Evolutionary conservation across 2,329 filamentous ascomycete species (phyloP), one percentile per base, ranked within the genome.

Genomic region (Alternaria postmessia): DNA sequence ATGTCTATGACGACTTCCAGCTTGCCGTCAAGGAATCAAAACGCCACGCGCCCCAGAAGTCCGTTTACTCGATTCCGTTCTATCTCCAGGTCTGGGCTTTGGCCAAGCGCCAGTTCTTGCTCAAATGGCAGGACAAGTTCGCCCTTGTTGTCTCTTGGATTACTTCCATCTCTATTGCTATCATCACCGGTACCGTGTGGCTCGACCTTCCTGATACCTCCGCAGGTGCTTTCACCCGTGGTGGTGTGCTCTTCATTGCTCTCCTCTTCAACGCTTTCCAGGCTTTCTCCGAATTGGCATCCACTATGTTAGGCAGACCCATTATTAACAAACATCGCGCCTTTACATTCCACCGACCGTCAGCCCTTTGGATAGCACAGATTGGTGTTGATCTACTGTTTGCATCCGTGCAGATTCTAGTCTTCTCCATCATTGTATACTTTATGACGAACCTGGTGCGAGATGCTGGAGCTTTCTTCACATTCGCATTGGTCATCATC

Each of bases 251-350:
- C 51, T 96, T 96, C 80, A 88, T 93, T 54, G 83, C 90, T 22
- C 85, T 96, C 2, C 80, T 96, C 5, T 94, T 94, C 84, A 94
- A 94, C 75, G 90, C 91, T n/a, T 94, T 96, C 78, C 89, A 93
- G 72, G 91, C 92, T 24, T 94, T 95, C 73, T 87, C 89, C 0
- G 92, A 96, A 76, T 80, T 96, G 0, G 90, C 85, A 0, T 84
- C 85, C 11, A 91, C 90, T 2, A 94, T 95, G 91, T 80, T 89
- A 16, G 91, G 90, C 1, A 85, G 93, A 8, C 85, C 89, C 0
- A 91, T 96, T 38, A 86, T 96, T 61, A 92, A 93, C 75, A 96
- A 95, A 75, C 93, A 96, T 77, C 88, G 90, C 58, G 89, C 91
- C 0, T 96, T 92, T 68, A 90, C 92, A 0, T 94, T 96, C 73